A percentile compares a stretch with the other conserved stretches of the same genome.
Conservation (phyloP, 345 rosid species). For the Gossypioides kirkii region DNA sequence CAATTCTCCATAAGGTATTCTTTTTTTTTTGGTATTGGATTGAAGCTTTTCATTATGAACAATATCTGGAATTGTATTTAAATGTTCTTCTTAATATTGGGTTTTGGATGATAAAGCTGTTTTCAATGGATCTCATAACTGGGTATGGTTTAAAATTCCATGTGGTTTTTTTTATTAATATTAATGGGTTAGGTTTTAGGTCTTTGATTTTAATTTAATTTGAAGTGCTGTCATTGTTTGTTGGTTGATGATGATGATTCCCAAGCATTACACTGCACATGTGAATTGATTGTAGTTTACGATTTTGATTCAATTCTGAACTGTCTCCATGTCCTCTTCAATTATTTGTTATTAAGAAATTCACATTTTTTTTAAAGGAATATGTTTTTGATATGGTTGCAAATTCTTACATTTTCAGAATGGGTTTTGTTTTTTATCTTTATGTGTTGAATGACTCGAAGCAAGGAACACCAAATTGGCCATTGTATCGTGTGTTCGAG, state of each 20-base stretch:
- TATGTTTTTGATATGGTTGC: background rate
- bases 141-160: slow-evolving; percentile 7
- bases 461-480: background rate
- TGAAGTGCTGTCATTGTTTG: background rate
- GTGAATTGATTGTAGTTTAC: slow-evolving; percentile 3
- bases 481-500: background rate
- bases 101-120: background rate
- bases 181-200: slow-evolving; percentile 7
- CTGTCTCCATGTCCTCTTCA: background rate
- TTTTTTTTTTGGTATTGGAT: background rate
- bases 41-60: background rate
- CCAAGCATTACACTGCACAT: background rate
- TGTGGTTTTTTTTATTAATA: background rate
- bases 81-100: background rate
- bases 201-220: background rate
- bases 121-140: background rate
- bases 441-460: background rate
- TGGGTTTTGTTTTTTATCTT: background rate
- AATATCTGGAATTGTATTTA: background rate
- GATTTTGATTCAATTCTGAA: slow-evolving; percentile 2
- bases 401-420: background rate
- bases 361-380: background rate
- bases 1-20: background rate
- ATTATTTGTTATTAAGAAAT: slow-evolving; percentile 3
- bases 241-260: background rate